Percentiles rank a stretch among this genome's conserved stretches.
Evolutionary conservation across 768 basidiomycete genomes (phyloP).

Genomic region (Nevesoporus exiguus): DNA sequence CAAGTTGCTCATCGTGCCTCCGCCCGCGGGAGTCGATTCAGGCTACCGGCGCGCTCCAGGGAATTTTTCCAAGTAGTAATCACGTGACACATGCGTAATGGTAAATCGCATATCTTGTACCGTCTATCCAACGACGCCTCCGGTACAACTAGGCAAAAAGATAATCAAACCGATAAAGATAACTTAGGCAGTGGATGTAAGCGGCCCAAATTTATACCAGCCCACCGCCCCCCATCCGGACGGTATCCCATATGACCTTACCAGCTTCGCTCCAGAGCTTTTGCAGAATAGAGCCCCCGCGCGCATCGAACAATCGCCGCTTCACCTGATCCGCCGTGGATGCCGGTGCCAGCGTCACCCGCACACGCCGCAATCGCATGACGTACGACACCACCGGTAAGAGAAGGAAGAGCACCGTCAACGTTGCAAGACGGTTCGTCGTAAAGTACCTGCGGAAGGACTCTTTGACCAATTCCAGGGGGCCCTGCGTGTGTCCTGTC

Average conservation of each 20-base stretch:
- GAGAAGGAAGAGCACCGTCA: slow-evolving; percentile 40
- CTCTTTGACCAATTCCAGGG: slow-evolving; percentile 45
- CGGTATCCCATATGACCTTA: slow-evolving; percentile 58
- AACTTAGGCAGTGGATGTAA: slow-evolving; percentile 4
- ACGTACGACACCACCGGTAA: slow-evolving; percentile 44
- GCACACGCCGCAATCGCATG: slow-evolving; percentile 48
- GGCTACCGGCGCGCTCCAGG: too few relatives aligned
- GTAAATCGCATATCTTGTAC: background rate
- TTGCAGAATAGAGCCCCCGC: slow-evolving; percentile 34
- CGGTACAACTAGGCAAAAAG: background rate
- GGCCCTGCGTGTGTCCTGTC: slow-evolving; percentile 18
- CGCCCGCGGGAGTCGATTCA: background rate
- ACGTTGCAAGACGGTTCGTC: slow-evolving; percentile 44
- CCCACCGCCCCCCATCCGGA: slow-evolving; percentile 75
- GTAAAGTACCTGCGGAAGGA: slow-evolving; percentile 48
- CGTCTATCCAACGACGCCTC: background rate
- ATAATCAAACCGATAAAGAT: slow-evolving; percentile 15
- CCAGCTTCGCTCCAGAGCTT: slow-evolving; percentile 51
- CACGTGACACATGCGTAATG: too few relatives aligned
- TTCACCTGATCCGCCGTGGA: slow-evolving; percentile 57
- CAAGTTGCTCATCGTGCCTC: slow-evolving; percentile 59
- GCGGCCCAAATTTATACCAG: slow-evolving; percentile 44
- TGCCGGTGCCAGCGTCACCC: slow-evolving; percentile 16
- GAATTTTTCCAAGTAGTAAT: slow-evolving; percentile 9
- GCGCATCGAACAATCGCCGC: slow-evolving; percentile 46